Base-by-base conservation (phyloP, 2,329 filamentous ascomycete species). In the Trichoderma afroharzianum region DNA sequence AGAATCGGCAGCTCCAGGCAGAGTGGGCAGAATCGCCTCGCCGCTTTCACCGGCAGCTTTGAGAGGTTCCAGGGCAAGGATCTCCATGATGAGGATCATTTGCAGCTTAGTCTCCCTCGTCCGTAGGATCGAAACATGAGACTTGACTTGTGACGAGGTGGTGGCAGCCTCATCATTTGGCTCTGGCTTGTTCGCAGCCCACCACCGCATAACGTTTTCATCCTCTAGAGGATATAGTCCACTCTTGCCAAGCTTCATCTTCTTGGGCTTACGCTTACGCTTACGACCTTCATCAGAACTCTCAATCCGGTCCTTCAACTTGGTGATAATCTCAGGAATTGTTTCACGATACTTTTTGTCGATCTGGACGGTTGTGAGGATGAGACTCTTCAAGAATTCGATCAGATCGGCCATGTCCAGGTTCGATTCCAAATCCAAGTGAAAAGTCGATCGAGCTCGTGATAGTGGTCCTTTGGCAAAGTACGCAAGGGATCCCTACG, bases 401-500 rank as follows among this genome's bases (percentile, higher is more conserved):
- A 92, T 85, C 21, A 95, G 82, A 63, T 93, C 88, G 28, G 83
- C 82, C 80, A 91, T 88, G 53, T 90, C 85, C 24, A 91, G 81
- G 26, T 85, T 87, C 7, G 86, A 83, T 78, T 91, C 88, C 66
- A 87, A 87, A 73, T 90, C 87, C 15, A 89, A 81, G 71, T 90
- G 88, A 74, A 93, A 93, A 15, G 90, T 88, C 61, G 91, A 91
- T 72, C 93, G 88, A 59, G 92, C 91, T 75, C 92, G 87, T 58
- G 93, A 93, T 24, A 96, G 83, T 1, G 93, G 92, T 0, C 93
- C 93, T 82, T 96, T 96, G 24, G 91, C 91, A 80, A 95, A 95
- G 80, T 95, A 96, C 71, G 93, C 93, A 71, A 95, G 82, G 4
- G 93, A 93, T 39, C 92, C 93, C 86, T 93, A 57, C 9, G 36